Conservation (phyloP, 345 rosid species). For the Mallotus nudiflorus region DNA sequence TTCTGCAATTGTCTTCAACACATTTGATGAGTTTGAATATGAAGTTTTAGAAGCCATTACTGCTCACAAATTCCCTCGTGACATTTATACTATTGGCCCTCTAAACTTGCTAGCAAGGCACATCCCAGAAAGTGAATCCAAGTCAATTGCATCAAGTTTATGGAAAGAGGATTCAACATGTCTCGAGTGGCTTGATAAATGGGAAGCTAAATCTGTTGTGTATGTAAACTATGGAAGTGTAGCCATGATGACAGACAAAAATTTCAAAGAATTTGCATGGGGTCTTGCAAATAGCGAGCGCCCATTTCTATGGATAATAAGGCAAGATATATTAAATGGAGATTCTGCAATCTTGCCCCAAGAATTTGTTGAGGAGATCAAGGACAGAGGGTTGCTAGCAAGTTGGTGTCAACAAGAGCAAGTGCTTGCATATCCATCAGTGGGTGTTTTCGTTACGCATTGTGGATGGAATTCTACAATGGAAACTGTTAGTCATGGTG, state of each 20-base stretch:
- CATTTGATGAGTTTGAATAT: slow-evolving; percentile 41
- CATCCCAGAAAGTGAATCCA: slow-evolving; percentile 4
- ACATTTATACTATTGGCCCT: slow-evolving; percentile 36
- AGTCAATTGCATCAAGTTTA: slow-evolving; percentile 22
- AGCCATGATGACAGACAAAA: slow-evolving; percentile 21
- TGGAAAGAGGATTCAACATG: slow-evolving; percentile 36
- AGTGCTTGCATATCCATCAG: slow-evolving; percentile 32
- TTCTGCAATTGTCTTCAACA: slow-evolving; percentile 39
- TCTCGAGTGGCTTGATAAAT: slow-evolving; percentile 31
- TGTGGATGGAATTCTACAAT: slow-evolving; percentile 42
- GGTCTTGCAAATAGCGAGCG: slow-evolving; percentile 37
- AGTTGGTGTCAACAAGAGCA: slow-evolving; percentile 36
- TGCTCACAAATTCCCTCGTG: slow-evolving; percentile 18
- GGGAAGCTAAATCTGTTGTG: slow-evolving; percentile 24
- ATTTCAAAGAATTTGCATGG: slow-evolving; percentile 41
- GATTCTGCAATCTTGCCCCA: slow-evolving; percentile 23
- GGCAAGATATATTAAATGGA: slow-evolving; percentile 32
- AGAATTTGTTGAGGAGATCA: slow-evolving; percentile 24
- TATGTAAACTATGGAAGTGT: slow-evolving; percentile 38
- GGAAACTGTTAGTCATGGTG: slow-evolving; percentile 28
- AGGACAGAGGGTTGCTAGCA: slow-evolving; percentile 29
- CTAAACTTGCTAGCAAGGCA: slow-evolving; percentile 35
- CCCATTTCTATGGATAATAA: slow-evolving; percentile 40
- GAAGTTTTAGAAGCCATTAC: slow-evolving; percentile 30
- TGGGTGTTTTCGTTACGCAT: slow-evolving; percentile 36